Conservation (phyloP, 2,329 filamentous ascomycete genomes). For the Sporothrix euskadiensis region DNA sequence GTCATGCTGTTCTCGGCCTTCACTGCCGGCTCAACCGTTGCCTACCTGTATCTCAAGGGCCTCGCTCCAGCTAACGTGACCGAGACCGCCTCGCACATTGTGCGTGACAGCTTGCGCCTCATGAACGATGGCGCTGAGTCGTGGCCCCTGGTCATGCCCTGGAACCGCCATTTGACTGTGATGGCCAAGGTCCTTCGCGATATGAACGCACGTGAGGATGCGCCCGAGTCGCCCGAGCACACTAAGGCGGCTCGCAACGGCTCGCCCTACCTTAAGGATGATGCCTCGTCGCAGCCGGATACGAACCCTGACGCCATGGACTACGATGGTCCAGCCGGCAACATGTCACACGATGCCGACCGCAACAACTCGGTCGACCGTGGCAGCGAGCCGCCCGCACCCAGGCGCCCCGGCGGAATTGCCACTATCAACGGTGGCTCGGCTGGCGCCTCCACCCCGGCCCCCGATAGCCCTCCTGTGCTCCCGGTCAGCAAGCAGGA, state of each 20-base stretch:
- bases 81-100: conserved; percentile 59
- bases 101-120: conserved; percentile 59
- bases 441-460: conserved; percentile 50
- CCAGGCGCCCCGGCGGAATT: conserved; percentile 56
- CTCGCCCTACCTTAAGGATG: conserved; percentile 54
- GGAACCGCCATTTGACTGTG: conserved; percentile 60
- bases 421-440: conserved; percentile 62
- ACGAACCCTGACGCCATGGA: conserved; percentile 59
- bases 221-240: conserved; percentile 41
- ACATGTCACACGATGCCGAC: conserved; percentile 39
- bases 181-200: conserved; percentile 63
- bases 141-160: conserved; percentile 61
- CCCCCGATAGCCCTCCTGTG: conserved; percentile 46
- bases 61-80: conserved; percentile 57
- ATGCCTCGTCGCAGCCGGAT: conserved; percentile 56
- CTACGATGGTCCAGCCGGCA: conserved; percentile 51
- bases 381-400: conserved; percentile 55
- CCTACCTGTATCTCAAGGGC: conserved; percentile 63
- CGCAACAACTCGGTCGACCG: conserved; percentile 46
- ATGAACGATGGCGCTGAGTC: conserved; percentile 60
- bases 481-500: conserved; percentile 37
- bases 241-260: conserved; percentile 38
- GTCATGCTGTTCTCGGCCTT: conserved; percentile 66
- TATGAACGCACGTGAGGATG: conserved; percentile 45
- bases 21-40: conserved; percentile 61